Percentiles rank a stretch among this genome's conserved stretches.
These are phyloP conservation scores for Xylaria scruposa DNA, from an alignment of 495 filamentous ascomycete species.

Conservation along the genomic window DNA sequence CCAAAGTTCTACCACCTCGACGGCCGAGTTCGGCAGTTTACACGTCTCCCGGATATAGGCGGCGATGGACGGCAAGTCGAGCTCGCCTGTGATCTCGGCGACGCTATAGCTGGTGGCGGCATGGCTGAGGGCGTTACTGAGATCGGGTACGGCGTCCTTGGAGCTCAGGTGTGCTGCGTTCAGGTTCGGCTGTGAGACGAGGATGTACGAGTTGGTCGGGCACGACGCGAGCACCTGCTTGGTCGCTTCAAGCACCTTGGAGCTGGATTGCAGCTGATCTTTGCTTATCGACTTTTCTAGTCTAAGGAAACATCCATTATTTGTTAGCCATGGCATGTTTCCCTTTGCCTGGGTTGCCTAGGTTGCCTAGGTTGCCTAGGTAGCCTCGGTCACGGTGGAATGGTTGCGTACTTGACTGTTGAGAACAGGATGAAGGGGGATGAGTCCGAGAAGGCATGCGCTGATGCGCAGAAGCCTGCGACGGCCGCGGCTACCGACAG, in stretches of 20 bases:
- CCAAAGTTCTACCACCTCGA: constrained; percentile 58
- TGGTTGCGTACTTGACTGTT: constrained; percentile 69
- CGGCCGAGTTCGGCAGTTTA: constrained; percentile 32
- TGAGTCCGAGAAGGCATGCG: constrained; percentile 78
- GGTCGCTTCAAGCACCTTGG: constrained; percentile 46
- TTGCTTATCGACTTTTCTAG: constrained; percentile 38
- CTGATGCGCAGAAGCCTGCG: constrained; percentile 65
- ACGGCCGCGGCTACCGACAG: constrained; percentile 64
- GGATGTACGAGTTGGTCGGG: constrained; percentile 77
- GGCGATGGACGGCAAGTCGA: constrained; percentile 52
- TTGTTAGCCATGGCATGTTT: constrained; percentile 23
- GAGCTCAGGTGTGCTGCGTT: constrained; percentile 68
- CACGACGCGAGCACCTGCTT: constrained; percentile 66
- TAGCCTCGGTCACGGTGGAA: not conserved
- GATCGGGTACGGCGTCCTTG: constrained; percentile 62
- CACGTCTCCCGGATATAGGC: constrained; percentile 44
- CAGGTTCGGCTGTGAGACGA: constrained; percentile 80
- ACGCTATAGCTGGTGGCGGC: constrained; percentile 47
- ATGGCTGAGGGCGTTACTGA: constrained; percentile 51
- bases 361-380: not conserved
- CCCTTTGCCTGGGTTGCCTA: not conserved
- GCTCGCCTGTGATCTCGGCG: constrained; percentile 67
- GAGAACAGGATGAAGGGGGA: constrained; percentile 89
- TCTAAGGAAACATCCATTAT: constrained; percentile 30
- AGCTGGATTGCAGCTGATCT: constrained; percentile 52